Evolutionary conservation across 1,284 basidiomycete species (phyloP).

Genomic region (Rhodotorula sp.): DNA sequence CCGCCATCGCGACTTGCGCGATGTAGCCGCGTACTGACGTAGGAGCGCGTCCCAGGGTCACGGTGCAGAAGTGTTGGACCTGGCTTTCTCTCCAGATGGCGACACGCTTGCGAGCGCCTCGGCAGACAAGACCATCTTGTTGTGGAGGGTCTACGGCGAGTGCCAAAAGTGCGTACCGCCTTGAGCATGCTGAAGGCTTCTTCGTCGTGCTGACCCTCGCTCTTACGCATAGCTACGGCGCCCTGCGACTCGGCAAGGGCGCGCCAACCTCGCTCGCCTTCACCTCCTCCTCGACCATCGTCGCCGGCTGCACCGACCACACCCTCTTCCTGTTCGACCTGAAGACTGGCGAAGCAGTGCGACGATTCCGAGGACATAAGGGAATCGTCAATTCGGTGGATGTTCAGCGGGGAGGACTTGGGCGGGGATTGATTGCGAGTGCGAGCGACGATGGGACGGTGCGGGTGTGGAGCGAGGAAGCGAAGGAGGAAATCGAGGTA

Average conservation of each 20-base stretch:
- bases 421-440: constrained; percentile 70
- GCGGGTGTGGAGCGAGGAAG: constrained; percentile 80
- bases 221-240: constrained; percentile 28
- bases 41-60: constrained; percentile 27
- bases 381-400: constrained; percentile 87
- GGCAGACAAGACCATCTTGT: constrained; percentile 44
- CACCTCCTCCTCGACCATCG: constrained; percentile 53
- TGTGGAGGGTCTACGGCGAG: constrained; percentile 45
- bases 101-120: constrained; percentile 44
- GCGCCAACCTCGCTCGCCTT: constrained; percentile 36
- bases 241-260: constrained; percentile 33
- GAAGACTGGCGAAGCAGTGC: constrained; percentile 66
- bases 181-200: background rate
- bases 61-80: constrained; percentile 45
- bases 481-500: constrained; percentile 70
- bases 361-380: constrained; percentile 75
- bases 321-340: constrained; percentile 70
- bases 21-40: background rate
- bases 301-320: constrained; percentile 82
- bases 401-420: constrained; percentile 58
- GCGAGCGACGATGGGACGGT: constrained; percentile 87
- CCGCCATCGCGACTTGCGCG: background rate
- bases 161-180: constrained; percentile 37
- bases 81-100: constrained; percentile 46
- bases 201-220: background rate